Evolutionary conservation across 257 asterid genomes (phyloP).

Genomic region (Fraxinus americana): DNA sequence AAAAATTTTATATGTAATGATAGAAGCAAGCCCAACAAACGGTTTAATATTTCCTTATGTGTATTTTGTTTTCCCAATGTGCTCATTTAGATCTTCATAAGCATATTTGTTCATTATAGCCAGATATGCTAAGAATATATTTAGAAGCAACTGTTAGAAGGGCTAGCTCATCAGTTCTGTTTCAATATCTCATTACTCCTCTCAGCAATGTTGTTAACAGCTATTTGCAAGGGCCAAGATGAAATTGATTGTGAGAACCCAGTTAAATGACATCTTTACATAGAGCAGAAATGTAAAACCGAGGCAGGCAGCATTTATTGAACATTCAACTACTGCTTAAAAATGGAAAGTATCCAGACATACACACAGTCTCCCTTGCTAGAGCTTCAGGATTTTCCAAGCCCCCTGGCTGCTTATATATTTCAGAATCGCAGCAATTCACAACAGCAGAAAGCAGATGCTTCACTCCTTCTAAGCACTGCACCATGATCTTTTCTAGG

Average conservation of each 20-base stretch:
- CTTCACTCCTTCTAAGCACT: conserved; percentile 61
- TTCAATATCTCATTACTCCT: neutral
- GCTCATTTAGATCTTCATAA: conserved; percentile 1
- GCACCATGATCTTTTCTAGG: conserved; percentile 63
- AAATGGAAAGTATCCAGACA: conserved; percentile 24
- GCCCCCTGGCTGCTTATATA: conserved; percentile 64
- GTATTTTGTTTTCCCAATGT: neutral
- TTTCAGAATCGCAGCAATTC: conserved; percentile 66
- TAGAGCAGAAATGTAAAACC: neutral
- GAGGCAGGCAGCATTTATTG: neutral
- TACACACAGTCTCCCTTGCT: conserved; percentile 67
- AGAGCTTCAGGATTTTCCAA: conserved; percentile 67
- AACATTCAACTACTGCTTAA: neutral
- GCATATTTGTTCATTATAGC: neutral
- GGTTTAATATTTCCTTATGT: neutral
- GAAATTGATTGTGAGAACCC: neutral
- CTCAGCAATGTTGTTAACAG: neutral
- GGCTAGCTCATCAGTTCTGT: neutral
- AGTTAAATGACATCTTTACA: conserved; percentile 6
- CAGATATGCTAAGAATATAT: neutral
- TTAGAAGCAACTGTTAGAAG: neutral
- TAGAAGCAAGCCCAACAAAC: neutral
- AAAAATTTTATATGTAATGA: conserved; percentile 4
- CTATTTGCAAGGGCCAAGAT: neutral
- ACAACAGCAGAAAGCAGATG: conserved; percentile 53